phyloP scores from a whole-genome alignment of 2,329 filamentous ascomycete genomes.

The Xylariaceae sp. region DNA sequence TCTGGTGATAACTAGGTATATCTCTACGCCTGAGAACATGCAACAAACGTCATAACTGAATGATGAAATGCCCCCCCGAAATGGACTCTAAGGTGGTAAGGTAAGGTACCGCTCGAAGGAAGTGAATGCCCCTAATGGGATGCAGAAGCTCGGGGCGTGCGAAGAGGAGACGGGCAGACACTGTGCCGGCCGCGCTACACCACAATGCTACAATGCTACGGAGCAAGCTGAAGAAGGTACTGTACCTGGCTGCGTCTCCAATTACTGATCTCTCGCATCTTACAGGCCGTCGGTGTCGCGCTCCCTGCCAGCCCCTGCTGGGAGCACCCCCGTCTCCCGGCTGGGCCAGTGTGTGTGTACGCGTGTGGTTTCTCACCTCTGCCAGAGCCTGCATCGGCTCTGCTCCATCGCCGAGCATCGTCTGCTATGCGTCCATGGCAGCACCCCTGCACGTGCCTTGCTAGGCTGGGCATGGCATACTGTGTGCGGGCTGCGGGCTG shows the following conservation, averaged over 20 bases:
- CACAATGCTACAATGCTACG: neutral
- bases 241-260: conserved; percentile 20
- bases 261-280: conserved; percentile 19
- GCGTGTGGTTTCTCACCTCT: conserved; percentile 7
- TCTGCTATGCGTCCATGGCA: too few relatives aligned
- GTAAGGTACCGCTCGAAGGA: too few relatives aligned
- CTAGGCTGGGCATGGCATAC: too few relatives aligned
- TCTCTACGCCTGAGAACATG: too few relatives aligned
- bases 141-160: neutral
- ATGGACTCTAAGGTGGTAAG: too few relatives aligned
- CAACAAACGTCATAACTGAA: too few relatives aligned
- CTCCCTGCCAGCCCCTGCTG: conserved; percentile 17
- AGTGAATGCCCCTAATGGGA: neutral
- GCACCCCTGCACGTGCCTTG: too few relatives aligned
- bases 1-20: too few relatives aligned
- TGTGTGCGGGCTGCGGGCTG: too few relatives aligned
- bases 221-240: conserved; percentile 13
- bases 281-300: conserved; percentile 22
- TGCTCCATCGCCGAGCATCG: too few relatives aligned
- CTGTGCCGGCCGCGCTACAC: neutral
- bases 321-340: conserved; percentile 18
- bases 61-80: too few relatives aligned
- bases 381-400: too few relatives aligned
- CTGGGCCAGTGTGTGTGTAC: neutral
- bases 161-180: neutral